Base-by-base conservation (phyloP, 176 grass and related monocot genomes). In the Raddia guianensis region DNA sequence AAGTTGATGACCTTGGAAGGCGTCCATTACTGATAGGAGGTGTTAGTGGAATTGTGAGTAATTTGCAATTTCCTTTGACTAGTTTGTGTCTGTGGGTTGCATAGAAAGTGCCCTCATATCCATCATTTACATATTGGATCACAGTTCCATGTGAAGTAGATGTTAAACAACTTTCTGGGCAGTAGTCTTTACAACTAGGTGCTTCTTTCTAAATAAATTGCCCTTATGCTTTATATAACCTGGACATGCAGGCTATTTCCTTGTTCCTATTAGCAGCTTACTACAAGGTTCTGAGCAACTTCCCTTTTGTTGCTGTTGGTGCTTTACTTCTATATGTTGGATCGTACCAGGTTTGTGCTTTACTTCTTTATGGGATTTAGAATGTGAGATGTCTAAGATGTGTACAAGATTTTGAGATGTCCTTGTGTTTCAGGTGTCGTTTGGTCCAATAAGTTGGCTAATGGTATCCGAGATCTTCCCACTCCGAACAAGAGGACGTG, bases 391-490 rank as follows among this genome's bases (percentile, higher is more conserved):
- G 70, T 18, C 15, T 82, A 49, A 15, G 46, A 71, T 46, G 73
- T 58, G 72, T 69, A 12, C 65, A 56, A 32, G 65, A 76, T 62
- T 61, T 75, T 84, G 51, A 83, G 48, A 13, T 42, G 10, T 44
- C 67, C 45, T 66, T 67, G 11, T 72, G 13, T 87, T 93, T 85
- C 72, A 98, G 96, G 81, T 98, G 63, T 95, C 92, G 0, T 98
- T 98, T 86, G 96, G 96, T 63, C 96, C 96, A 66, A 98, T 98
- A 81, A 98, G 92, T 79, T 95, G 92, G 96, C 75, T 98, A 63
- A 95, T 98, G 92, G 96, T 95, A 14, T 98, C 96, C n/a, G 96
- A 98, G 84, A 93, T 98, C 66, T 98, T 98, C 80, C 96, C 96
- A 8, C 85, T 94, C 49, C 90, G 96, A 42, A 95, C 96, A 79